A percentile compares a stretch with the other conserved stretches of the same genome.
These are phyloP conservation scores for Dioszegia aurantiaca DNA, from an alignment of 768 basidiomycete genomes.

Conservation along the genomic window DNA sequence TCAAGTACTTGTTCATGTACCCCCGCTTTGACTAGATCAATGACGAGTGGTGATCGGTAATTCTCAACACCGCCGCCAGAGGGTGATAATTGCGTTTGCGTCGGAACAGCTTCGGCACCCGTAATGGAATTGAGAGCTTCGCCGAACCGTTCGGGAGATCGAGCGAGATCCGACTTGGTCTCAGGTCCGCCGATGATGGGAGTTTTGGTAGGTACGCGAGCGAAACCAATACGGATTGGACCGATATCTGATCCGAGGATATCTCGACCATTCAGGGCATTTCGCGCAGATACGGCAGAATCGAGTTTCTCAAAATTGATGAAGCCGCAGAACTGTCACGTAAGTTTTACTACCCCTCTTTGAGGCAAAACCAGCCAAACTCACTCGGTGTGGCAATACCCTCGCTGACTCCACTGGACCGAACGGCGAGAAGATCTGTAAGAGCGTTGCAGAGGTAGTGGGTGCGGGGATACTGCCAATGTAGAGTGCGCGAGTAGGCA, in stretches of 20 bases:
- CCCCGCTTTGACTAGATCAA: constrained; percentile 50
- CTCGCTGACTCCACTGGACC: constrained; percentile 96
- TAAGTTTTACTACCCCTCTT: background rate
- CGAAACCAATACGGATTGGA: constrained; percentile 93
- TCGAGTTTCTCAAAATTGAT: constrained; percentile 97
- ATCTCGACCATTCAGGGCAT: constrained; percentile 91
- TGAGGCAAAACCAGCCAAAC: constrained; percentile 65
- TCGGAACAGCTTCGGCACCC: constrained; percentile 86
- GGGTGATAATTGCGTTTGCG: constrained; percentile 87
- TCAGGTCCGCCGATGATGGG: constrained; percentile 35
- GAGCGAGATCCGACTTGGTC: constrained; percentile 62
- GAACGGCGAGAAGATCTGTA: constrained; percentile 95
- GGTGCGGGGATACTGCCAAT: constrained; percentile 94
- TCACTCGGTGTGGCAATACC: constrained; percentile 94
- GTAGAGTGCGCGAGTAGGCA: constrained; percentile 94
- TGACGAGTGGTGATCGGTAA: constrained; percentile 76
- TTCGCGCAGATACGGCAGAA: constrained; percentile 91
- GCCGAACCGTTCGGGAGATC: constrained; percentile 55
- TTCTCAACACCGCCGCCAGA: constrained; percentile 75
- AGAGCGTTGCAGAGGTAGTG: constrained; percentile 87
- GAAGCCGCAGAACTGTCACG: constrained; percentile 47
- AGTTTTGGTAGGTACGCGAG: constrained; percentile 84
- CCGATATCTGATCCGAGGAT: constrained; percentile 95
- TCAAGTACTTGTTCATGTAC: constrained; percentile 46
- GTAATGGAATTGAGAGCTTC: constrained; percentile 67